phyloP scores from a whole-genome alignment of 495 filamentous ascomycete species.

The Aspergillus carlsbadensis region DNA sequence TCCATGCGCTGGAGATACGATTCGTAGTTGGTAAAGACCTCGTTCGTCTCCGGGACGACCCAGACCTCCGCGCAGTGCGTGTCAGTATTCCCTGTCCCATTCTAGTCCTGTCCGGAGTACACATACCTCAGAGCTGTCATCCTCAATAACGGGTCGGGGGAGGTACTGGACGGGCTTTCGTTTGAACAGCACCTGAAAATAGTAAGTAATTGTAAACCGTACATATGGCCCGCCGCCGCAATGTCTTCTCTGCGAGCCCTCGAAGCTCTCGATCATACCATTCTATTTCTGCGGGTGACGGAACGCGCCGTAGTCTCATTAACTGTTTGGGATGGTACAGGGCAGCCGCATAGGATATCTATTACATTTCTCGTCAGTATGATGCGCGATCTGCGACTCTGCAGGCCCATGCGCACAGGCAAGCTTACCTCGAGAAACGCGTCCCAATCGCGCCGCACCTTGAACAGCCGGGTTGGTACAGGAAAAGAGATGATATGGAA shows the following conservation, averaged over 20 bases:
- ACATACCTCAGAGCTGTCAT: constrained; percentile 77
- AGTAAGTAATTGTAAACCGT: constrained; percentile 21
- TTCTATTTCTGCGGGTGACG: constrained; percentile 27
- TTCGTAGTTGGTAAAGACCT: constrained; percentile 88
- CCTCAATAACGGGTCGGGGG: constrained; percentile 66
- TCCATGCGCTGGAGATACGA: constrained; percentile 83
- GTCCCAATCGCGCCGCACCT: constrained; percentile 24
- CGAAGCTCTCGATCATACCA: constrained; percentile 31
- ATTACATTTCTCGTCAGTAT: constrained; percentile 2
- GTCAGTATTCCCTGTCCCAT: constrained; percentile 8
- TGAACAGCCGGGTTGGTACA: constrained; percentile 15
- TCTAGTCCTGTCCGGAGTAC: not conserved
- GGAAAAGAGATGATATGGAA: constrained; percentile 16
- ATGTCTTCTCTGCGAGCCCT: not conserved
- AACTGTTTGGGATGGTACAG: constrained; percentile 9
- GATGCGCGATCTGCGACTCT: not conserved
- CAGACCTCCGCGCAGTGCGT: constrained; percentile 64
- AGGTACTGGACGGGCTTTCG: constrained; percentile 91
- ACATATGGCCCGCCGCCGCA: not conserved
- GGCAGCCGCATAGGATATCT: constrained; percentile 4
- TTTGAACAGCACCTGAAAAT: constrained; percentile 82
- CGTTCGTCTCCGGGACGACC: constrained; percentile 84
- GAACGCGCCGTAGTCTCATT: constrained; percentile 34
- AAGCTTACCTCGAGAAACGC: constrained; percentile 26
- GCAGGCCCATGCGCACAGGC: not conserved